Conservation (phyloP, 163 green algal genomes). For the Coccomyxa subellipsoidea region DNA sequence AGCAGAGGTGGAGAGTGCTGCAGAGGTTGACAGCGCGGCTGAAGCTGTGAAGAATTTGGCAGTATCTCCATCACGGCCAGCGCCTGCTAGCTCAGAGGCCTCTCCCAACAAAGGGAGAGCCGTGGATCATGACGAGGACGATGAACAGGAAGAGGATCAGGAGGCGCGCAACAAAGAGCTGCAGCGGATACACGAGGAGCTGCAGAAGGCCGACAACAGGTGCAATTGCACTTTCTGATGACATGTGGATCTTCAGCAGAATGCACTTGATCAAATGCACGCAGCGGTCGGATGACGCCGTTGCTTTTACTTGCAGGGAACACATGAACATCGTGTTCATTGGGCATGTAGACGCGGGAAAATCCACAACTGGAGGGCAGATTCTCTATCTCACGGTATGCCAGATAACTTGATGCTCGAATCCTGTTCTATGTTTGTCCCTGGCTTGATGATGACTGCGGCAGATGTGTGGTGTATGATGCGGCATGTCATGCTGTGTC, state of each 20-base stretch:
- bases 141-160: slow-evolving; percentile 14
- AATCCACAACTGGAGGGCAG: slow-evolving; percentile 95
- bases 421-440: too few relatives aligned
- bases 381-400: slow-evolving; percentile 92
- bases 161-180: slow-evolving; percentile 23
- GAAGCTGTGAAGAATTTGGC: not conserved
- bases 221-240: slow-evolving; percentile 1
- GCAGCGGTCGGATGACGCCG: too few relatives aligned
- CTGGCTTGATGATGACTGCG: too few relatives aligned
- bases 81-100: not conserved
- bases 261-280: too few relatives aligned
- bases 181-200: slow-evolving; percentile 36
- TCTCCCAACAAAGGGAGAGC: not conserved
- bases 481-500: too few relatives aligned
- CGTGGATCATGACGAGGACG: slow-evolving; percentile 13
- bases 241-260: too few relatives aligned
- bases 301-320: too few relatives aligned
- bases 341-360: slow-evolving; percentile 98
- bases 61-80: not conserved
- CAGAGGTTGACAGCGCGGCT: not conserved
- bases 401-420: too few relatives aligned
- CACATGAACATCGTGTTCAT: slow-evolving; percentile 99
- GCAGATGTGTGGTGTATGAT: too few relatives aligned
- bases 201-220: slow-evolving; percentile 42
- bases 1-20: not conserved